Evolutionary conservation across 305 asterid species (phyloP).

Genomic region (Fraxinus floribunda): DNA sequence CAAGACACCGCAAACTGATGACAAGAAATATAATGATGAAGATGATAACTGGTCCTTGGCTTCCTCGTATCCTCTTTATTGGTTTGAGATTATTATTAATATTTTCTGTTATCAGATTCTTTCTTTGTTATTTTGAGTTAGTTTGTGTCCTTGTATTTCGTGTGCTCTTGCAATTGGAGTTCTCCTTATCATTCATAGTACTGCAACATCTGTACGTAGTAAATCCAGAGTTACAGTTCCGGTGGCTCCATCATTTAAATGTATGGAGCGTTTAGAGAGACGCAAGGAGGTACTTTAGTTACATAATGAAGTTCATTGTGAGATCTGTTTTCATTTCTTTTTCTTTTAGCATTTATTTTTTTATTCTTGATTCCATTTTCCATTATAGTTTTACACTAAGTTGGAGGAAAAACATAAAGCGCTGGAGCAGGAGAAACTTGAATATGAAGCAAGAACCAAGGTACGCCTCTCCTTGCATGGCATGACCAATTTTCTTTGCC

Average conservation of each 20-base stretch:
- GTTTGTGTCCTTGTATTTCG: conserved; percentile 24
- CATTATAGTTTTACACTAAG: conserved; percentile 62
- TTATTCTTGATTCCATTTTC: not conserved
- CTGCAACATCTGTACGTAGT: conserved; percentile 60
- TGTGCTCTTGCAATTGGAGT: conserved; percentile 14
- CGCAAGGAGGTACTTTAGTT: conserved; percentile 69
- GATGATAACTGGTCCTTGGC: conserved; percentile 71
- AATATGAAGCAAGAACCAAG: conserved; percentile 71
- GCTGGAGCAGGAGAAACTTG: conserved; percentile 72
- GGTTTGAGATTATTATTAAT: not conserved
- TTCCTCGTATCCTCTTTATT: conserved; percentile 66
- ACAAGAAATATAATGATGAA: conserved; percentile 43
- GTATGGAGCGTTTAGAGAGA: conserved; percentile 59
- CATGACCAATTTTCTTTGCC: not conserved
- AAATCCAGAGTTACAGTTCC: conserved; percentile 71
- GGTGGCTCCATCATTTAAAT: conserved; percentile 63
- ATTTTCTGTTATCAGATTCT: conserved; percentile 32
- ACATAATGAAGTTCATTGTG: conserved; percentile 26
- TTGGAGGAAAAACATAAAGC: conserved; percentile 89
- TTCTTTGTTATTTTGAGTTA: not conserved
- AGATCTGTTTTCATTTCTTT: not conserved
- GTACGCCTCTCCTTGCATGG: conserved; percentile 27
- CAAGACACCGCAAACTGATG: conserved; percentile 32
- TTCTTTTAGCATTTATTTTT: not conserved
- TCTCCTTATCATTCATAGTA: conserved; percentile 49